These are phyloP conservation scores for Candida sp. DNA, from an alignment of 1,139 yeast genomes.

Conservation along the genomic window DNA sequence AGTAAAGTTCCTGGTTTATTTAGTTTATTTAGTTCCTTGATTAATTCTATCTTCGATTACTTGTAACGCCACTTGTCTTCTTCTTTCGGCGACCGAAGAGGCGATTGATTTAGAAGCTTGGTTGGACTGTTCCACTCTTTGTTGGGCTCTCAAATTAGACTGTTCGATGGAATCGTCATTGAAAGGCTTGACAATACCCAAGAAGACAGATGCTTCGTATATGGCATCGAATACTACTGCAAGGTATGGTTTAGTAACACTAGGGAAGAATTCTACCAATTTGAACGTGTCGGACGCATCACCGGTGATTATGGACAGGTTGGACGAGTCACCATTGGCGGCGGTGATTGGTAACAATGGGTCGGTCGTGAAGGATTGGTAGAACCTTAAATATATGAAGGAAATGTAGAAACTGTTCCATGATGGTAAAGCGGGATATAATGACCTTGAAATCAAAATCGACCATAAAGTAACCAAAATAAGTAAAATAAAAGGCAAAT, in stretches of 20 bases:
- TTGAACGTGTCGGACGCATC: conserved; percentile 92
- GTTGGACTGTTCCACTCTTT: conserved; percentile 44
- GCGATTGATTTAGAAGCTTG: conserved; percentile 41
- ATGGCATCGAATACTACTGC: conserved; percentile 50
- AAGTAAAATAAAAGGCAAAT: conserved; percentile 64
- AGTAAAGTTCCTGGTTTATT: too few species aligned
- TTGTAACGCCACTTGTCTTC: conserved; percentile 82
- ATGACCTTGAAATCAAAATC: conserved; percentile 25
- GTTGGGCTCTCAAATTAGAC: conserved; percentile 69
- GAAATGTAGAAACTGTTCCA: conserved; percentile 65
- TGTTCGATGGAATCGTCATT: conserved; percentile 70
- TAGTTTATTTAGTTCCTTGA: conserved; percentile 18
- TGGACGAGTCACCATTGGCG: conserved; percentile 20
- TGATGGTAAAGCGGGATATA: conserved; percentile 61
- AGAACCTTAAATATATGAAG: conserved; percentile 77
- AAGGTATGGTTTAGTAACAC: conserved; percentile 47
- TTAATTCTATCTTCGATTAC: conserved; percentile 73
- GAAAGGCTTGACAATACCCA: conserved; percentile 63
- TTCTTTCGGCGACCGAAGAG: conserved; percentile 72
- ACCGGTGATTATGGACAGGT: conserved; percentile 48
- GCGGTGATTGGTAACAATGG: conserved; percentile 38
- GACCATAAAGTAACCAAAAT: conserved; percentile 46
- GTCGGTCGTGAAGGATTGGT: conserved; percentile 45
- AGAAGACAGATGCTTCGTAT: conserved; percentile 51
- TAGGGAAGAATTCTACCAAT: conserved; percentile 79